phyloP scores from a whole-genome alignment of 2,329 filamentous ascomycete genomes.

The Penicillium sp. region DNA sequence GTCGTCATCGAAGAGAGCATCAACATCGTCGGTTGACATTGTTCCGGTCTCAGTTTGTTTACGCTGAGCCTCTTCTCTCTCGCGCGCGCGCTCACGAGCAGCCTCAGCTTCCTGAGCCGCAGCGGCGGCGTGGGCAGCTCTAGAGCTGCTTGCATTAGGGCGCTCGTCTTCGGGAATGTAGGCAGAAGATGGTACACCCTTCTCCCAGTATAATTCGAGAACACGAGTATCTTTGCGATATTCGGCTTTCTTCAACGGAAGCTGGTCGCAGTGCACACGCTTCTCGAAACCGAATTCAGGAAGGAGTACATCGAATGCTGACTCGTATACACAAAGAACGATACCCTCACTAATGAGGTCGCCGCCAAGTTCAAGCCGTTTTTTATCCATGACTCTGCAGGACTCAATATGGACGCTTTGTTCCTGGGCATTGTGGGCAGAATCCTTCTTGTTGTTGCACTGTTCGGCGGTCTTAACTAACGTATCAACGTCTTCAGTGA shows the following conservation, averaged over 20 bases:
- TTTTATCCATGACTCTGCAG: slow-evolving; percentile 92
- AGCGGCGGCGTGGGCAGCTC: slow-evolving; percentile 69
- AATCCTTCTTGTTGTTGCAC: slow-evolving; percentile 99
- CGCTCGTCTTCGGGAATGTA: slow-evolving; percentile 97
- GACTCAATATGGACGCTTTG: slow-evolving; percentile 98
- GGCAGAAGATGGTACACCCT: slow-evolving; percentile 91
- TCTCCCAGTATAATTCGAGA: slow-evolving; percentile 98
- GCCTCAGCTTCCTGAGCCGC: slow-evolving; percentile 66
- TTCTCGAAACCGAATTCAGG: slow-evolving; percentile 99
- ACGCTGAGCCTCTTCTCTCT: slow-evolving; percentile 84
- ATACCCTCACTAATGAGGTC: slow-evolving; percentile 95
- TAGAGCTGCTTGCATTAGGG: slow-evolving; percentile 74
- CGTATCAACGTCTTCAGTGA: slow-evolving; percentile 80
- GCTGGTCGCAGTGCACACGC: slow-evolving; percentile 96
- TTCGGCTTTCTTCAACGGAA: slow-evolving; percentile 97
- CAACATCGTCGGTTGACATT: slow-evolving; percentile 86
- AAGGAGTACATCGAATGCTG: slow-evolving; percentile 95
- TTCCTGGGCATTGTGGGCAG: slow-evolving; percentile 92
- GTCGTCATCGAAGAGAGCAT: slow-evolving; percentile 93
- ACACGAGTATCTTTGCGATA: slow-evolving; percentile 95
- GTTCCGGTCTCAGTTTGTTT: slow-evolving; percentile 94
- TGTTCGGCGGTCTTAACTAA: slow-evolving; percentile 89
- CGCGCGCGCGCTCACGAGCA: slow-evolving; percentile 74
- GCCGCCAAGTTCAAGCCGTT: slow-evolving; percentile 77
- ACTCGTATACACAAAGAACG: slow-evolving; percentile 96